phyloP scores from a whole-genome alignment of 805 yeast genomes.

The Wickerhamia fluorescens region DNA sequence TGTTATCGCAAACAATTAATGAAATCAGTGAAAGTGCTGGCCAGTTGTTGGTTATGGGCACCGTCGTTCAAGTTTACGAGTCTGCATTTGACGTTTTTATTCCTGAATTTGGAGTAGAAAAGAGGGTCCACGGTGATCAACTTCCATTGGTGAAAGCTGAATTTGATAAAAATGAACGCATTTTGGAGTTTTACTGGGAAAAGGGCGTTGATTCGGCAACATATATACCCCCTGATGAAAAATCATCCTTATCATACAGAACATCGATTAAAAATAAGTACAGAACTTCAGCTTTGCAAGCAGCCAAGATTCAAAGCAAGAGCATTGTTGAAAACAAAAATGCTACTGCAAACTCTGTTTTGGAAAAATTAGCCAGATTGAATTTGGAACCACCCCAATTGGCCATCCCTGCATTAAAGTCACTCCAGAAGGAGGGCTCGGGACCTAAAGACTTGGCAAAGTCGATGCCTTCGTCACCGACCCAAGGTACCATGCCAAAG shows the following conservation, averaged over 20 bases:
- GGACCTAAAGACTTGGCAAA: slow-evolving; percentile 7
- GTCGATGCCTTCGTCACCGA: slow-evolving; percentile 23
- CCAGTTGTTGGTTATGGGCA: slow-evolving; percentile 76
- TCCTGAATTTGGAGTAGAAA: slow-evolving; percentile 92
- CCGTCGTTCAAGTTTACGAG: slow-evolving; percentile 88
- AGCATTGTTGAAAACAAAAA: slow-evolving; percentile 20
- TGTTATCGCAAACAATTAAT: slow-evolving; percentile 76
- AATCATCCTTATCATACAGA: slow-evolving; percentile 67
- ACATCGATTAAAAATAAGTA: slow-evolving; percentile 72
- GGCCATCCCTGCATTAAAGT: slow-evolving; percentile 13
- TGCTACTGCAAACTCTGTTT: slow-evolving; percentile 35
- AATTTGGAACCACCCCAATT: slow-evolving; percentile 44
- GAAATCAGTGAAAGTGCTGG: slow-evolving; percentile 68
- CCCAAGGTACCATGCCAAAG: slow-evolving; percentile 12
- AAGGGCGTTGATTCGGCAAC: slow-evolving; percentile 88
- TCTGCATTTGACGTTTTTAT: slow-evolving; percentile 89
- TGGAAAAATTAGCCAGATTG: slow-evolving; percentile 42
- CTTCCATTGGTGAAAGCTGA: slow-evolving; percentile 89
- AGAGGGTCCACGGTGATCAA: slow-evolving; percentile 96
- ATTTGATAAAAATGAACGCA: slow-evolving; percentile 60
- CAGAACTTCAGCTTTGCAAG: slow-evolving; percentile 63
- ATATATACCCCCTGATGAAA: slow-evolving; percentile 85
- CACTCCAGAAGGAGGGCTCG: slow-evolving; percentile 1
- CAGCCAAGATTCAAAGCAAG: slow-evolving; percentile 53
- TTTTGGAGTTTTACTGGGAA: slow-evolving; percentile 87